A percentile compares a stretch with the other conserved stretches of the same genome.
phyloP scores from a whole-genome alignment of 345 rosid genomes.

The Citrus reticulata region DNA sequence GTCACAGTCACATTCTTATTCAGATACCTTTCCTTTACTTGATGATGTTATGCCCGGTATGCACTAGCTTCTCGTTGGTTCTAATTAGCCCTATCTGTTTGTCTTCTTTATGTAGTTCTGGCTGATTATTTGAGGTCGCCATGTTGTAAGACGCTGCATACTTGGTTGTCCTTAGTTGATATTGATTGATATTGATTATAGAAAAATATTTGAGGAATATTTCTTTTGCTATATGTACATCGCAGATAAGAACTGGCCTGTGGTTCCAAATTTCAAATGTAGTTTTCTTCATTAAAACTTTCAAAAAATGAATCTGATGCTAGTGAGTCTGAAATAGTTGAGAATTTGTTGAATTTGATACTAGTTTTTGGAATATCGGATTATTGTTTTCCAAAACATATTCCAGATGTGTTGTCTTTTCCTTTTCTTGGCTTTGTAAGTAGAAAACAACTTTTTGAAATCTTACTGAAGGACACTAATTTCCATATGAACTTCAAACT shows the following conservation, averaged over 20 bases:
- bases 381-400: background rate
- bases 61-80: background rate
- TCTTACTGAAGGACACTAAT: background rate
- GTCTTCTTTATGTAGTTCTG: background rate
- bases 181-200: background rate
- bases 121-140: background rate
- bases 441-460: background rate
- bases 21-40: conserved; percentile 37
- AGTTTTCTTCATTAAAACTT: background rate
- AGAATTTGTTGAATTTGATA: background rate
- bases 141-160: background rate
- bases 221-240: background rate
- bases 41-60: conserved; percentile 65
- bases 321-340: background rate
- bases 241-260: background rate
- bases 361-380: background rate
- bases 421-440: background rate
- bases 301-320: background rate
- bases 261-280: background rate
- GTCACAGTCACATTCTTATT: conserved; percentile 27
- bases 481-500: background rate
- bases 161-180: background rate
- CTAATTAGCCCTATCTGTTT: background rate
- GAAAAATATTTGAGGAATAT: background rate
- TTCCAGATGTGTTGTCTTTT: background rate